Base-by-base conservation (phyloP, 345 rosid genomes). In the Iberis pinnata region DNA sequence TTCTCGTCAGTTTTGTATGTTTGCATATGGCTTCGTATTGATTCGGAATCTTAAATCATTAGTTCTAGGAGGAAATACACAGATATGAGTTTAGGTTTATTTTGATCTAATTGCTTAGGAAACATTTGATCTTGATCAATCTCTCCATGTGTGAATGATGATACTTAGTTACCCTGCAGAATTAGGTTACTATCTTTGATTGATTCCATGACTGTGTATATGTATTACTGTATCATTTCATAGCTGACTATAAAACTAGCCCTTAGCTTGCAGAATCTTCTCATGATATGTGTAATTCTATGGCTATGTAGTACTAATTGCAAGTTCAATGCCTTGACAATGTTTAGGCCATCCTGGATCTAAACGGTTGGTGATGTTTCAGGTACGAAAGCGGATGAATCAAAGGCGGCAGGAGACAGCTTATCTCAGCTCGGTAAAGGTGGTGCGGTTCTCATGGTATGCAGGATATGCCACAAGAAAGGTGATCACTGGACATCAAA, bases 401-500 rank as follows among this genome's bases (percentile, higher is more conserved):
- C 77, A 10, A 82, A 76, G 69, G 70, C 31, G 31, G 57, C 71
- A 0, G 87, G 81, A 36, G 93, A 87, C 61, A 36, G 65, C 38
- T 73, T 87, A 75, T 68, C 92, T 18, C 85, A 76, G 62, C 64
- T 90, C 9, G 80, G 78, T 45, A 79, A 80, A 68, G 80, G 68
- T 2, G 95, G 89, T 57, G 92, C 83, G 13, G 89, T 80, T 43
- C 96, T 88, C 61, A 88, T 82, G 95, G 75, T 87, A 17, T 92
- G 95, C 49, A 78, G 89, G 67, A 81, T 73, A 49, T 92, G 96
- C 61, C 88, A 86, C 58, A 83, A 88, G 80, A 85, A 83, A 70
- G 93, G 89, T 50, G 95, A 88, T 46, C 98, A 87, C 74, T 87
- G 98, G 98, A 87, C 95, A 3, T 75, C 89, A 7, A 73, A 83